These are phyloP conservation scores for Stagonosporopsis cucurbitacearum DNA, from an alignment of 2,329 filamentous ascomycete genomes.

Conservation along the genomic window DNA sequence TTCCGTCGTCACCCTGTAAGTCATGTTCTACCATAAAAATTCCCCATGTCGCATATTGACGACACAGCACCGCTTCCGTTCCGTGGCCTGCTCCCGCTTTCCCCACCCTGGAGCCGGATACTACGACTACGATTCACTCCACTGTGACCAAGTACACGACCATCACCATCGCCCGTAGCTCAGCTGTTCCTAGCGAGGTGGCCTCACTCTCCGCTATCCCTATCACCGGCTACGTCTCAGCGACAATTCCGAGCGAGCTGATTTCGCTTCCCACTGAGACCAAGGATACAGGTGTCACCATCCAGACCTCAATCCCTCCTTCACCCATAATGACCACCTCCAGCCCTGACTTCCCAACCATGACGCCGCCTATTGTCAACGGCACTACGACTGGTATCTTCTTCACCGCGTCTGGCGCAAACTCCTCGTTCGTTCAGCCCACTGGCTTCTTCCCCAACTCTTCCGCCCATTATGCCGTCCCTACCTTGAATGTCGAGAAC, in stretches of 20 bases:
- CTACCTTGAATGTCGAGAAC: slow-evolving; percentile 19
- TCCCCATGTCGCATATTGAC: neutral
- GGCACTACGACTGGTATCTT: slow-evolving; percentile 11
- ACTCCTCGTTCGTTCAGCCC: slow-evolving; percentile 6
- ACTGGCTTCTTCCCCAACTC: slow-evolving; percentile 20
- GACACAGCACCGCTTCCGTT: neutral
- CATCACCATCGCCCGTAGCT: slow-evolving; percentile 7
- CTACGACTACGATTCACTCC: slow-evolving; percentile 25
- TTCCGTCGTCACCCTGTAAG: neutral
- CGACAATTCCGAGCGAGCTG: slow-evolving; percentile 7
- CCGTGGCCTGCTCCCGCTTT: neutral
- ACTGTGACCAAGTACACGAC: slow-evolving; percentile 22
- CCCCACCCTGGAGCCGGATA: slow-evolving; percentile 8
- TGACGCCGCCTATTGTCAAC: slow-evolving; percentile 11
- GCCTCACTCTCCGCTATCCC: neutral
- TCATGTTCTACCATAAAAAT: neutral
- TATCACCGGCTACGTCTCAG: slow-evolving; percentile 8
- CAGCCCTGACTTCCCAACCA: slow-evolving; percentile 3
- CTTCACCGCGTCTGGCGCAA: slow-evolving; percentile 11
- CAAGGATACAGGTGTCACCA: slow-evolving; percentile 6
- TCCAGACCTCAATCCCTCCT: slow-evolving; percentile 9
- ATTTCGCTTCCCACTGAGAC: neutral
- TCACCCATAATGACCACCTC: slow-evolving; percentile 1
- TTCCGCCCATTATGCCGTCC: slow-evolving; percentile 3
- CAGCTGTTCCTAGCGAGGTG: neutral